Evolutionary conservation across 2,329 filamentous ascomycete genomes (phyloP).

Genomic region (Aulographum hederae): DNA sequence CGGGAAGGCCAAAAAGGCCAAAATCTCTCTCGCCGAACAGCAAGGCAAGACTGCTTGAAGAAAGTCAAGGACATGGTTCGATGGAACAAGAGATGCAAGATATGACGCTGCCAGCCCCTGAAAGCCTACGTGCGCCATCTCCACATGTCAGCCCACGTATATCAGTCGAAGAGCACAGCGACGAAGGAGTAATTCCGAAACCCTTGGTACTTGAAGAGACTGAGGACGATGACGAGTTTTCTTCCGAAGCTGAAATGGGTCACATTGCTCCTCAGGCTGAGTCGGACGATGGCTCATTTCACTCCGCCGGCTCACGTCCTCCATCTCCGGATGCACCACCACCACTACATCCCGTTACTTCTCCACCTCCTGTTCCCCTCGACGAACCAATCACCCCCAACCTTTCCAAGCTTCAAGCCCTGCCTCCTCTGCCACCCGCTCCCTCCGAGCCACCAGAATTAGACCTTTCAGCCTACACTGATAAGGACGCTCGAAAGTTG

Average conservation of each 20-base stretch:
- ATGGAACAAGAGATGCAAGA: no score
- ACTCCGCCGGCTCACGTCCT: no score
- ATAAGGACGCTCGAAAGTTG: slow-evolving; percentile 47
- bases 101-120: not conserved
- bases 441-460: slow-evolving; percentile 38
- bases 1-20: slow-evolving; percentile 42
- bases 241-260: slow-evolving; percentile 1
- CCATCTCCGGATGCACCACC: no score
- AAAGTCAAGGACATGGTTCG: not conserved
- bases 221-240: not conserved
- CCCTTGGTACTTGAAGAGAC: not conserved
- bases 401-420: no score
- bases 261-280: slow-evolving; percentile 16
- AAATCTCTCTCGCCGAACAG: slow-evolving; percentile 26
- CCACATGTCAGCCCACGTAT: slow-evolving; percentile 24
- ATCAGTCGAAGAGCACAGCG: slow-evolving; percentile 27
- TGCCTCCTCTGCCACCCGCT: slow-evolving; percentile 30
- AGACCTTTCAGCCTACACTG: slow-evolving; percentile 38
- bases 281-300: not conserved
- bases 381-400: no score
- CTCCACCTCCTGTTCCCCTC: no score
- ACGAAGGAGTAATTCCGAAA: not conserved
- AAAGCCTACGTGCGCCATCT: slow-evolving; percentile 4
- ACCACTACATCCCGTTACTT: no score
- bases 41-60: not conserved